Evolutionary conservation across 495 filamentous ascomycete species (phyloP), one percentile per base, ranked within the genome.

Genomic region (Sabuloglossum arenarium): DNA sequence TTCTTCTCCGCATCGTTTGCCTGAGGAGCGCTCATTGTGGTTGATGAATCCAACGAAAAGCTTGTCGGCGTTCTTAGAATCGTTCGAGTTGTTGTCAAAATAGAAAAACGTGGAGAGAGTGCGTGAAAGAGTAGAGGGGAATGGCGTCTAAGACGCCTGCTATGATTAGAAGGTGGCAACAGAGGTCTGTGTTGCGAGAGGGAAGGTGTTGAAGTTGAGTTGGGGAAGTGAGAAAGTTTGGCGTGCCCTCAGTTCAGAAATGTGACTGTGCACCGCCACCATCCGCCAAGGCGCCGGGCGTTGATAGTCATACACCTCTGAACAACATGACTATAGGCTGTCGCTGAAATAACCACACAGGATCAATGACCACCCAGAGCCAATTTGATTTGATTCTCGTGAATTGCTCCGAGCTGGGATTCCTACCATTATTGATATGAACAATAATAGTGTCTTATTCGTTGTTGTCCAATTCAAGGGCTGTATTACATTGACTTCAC

Each of bases 1-100:
- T 97, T 98, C 79, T 96, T 96, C 75, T 98, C 91, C 45, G 88
- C 89, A 68, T 97, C 93, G 72, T 81, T 90, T 60, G 79, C 78
- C 71, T 90, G 81, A 66, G 84, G 45, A 47, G 45, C 19, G 45
- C 45, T 47, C 45, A 47, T 47, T 47, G 45, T n/a, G 45, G 45
- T 2, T 24, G 45, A 24, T 8, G 45, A 9, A 47, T 6, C 19
- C 3, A 47, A n/a, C 21, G 23, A 47, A 47, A 47, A 47, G 45
- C 45, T n/a, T 9, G 45, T 47, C n/a, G 12, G 12, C 19, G 8
- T 47, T 24, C 45, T 47, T 47, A n/a, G 21, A 14, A 6, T 47
- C 24, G 45, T 19, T 12, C 21, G 4, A 6, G 6, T 47, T 24
- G 6, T 47, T 24, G 21, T 24, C 6, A 23, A 27, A 27, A 47